Evolutionary conservation across 2,329 filamentous ascomycete genomes (phyloP).

Genomic region (Ophiostoma himal-ulmi): DNA sequence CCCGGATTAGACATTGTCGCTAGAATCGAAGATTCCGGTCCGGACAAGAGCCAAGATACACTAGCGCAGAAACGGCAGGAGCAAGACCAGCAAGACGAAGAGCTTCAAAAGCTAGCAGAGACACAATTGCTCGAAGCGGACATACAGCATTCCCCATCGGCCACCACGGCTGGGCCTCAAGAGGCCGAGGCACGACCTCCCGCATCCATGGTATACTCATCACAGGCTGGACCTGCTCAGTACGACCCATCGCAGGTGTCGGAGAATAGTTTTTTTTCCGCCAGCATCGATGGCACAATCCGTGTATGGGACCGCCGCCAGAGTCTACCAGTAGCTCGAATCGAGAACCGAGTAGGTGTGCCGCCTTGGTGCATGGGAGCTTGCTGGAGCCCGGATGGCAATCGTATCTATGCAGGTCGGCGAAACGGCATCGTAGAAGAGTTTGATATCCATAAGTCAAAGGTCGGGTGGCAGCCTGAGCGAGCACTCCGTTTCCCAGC

Average conservation of each 20-base stretch:
- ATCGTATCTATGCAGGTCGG: conserved; percentile 87
- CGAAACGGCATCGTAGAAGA: conserved; percentile 93
- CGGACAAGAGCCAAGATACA: neutral
- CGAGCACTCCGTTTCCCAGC: conserved; percentile 80
- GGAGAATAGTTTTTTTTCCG: conserved; percentile 78
- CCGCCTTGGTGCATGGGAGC: conserved; percentile 98
- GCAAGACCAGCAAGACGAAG: conserved; percentile 18
- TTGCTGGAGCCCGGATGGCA: conserved; percentile 93
- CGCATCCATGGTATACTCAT: conserved; percentile 33
- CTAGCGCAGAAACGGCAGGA: conserved; percentile 17
- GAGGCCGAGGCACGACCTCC: neutral
- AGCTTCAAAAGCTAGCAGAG: conserved; percentile 18
- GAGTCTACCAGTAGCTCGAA: conserved; percentile 69
- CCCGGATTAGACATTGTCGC: neutral
- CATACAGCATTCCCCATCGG: neutral
- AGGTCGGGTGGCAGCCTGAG: conserved; percentile 62
- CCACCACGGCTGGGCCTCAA: neutral
- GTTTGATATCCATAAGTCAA: conserved; percentile 74
- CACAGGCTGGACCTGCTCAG: conserved; percentile 37
- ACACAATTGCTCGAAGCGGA: conserved; percentile 17
- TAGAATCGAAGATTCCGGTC: neutral
- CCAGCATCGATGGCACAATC: conserved; percentile 79
- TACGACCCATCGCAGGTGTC: conserved; percentile 55
- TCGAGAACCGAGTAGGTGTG: conserved; percentile 65
- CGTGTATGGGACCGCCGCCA: conserved; percentile 90